Evolutionary conservation across 495 filamentous ascomycete genomes (phyloP).

Genomic region (Aspergillus cristatus): DNA sequence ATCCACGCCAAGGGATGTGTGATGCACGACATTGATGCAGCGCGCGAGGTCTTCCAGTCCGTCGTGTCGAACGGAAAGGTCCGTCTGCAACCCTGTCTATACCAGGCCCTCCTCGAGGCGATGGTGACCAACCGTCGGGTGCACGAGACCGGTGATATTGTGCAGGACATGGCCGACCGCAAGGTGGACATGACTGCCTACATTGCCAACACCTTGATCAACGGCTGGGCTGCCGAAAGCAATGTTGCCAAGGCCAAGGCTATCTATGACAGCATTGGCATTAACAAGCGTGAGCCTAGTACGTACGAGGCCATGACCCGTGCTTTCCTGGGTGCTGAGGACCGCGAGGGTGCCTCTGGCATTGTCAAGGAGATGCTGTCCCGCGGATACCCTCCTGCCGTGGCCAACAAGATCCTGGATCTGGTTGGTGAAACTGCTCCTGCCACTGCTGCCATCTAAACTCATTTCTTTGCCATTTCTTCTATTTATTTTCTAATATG

Average conservation of each 20-base stretch:
- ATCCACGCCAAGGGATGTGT: slow-evolving; percentile 96
- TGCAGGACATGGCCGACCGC: slow-evolving; percentile 60
- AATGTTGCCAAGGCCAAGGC: slow-evolving; percentile 68
- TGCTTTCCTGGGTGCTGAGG: slow-evolving; percentile 76
- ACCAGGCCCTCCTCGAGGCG: slow-evolving; percentile 90
- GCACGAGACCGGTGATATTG: slow-evolving; percentile 60
- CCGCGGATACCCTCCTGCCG: slow-evolving; percentile 83
- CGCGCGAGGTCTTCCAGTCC: slow-evolving; percentile 69
- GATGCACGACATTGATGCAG: slow-evolving; percentile 78
- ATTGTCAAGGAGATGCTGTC: slow-evolving; percentile 87
- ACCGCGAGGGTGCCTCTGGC: slow-evolving; percentile 58
- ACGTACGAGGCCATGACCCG: slow-evolving; percentile 99
- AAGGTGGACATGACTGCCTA: slow-evolving; percentile 86
- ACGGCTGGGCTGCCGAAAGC: slow-evolving; percentile 86
- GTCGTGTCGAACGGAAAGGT: slow-evolving; percentile 59
- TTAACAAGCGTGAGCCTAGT: slow-evolving; percentile 78
- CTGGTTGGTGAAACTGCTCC: no score
- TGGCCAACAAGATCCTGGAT: slow-evolving; percentile 85
- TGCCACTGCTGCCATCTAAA: slow-evolving; percentile 29
- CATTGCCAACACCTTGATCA: slow-evolving; percentile 98
- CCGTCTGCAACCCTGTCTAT: slow-evolving; percentile 71
- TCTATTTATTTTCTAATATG: no score
- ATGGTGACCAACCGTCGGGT: slow-evolving; percentile 93
- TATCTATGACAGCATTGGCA: slow-evolving; percentile 67
- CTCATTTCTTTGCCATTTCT: neutral